Evolutionary conservation across 202 grass and related monocot genomes (phyloP).

Genomic region (Zoysia matrella): DNA sequence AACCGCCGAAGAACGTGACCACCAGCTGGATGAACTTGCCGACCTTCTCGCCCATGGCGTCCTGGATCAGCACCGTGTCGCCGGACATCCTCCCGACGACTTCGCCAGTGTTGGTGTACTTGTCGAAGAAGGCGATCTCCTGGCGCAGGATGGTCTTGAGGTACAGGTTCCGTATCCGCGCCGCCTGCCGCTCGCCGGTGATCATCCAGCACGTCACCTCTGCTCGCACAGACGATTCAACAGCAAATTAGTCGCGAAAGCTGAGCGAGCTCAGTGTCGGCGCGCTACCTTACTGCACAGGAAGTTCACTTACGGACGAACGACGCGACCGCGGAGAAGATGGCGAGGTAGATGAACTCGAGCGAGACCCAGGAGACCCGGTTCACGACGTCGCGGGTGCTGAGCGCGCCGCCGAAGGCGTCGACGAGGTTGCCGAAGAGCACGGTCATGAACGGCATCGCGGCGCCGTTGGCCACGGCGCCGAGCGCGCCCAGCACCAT

Average conservation of each 20-base stretch:
- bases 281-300: no score
- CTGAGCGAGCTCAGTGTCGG: no score
- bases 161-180: constrained; percentile 77
- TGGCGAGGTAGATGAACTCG: constrained; percentile 70
- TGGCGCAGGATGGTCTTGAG: constrained; percentile 74
- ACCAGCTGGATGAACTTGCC: constrained; percentile 79
- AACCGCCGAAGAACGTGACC: constrained; percentile 65
- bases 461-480: constrained; percentile 79
- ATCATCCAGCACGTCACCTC: constrained; percentile 98
- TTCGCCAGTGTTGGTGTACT: constrained; percentile 79
- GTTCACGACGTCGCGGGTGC: constrained; percentile 45
- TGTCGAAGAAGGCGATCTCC: constrained; percentile 93
- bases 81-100: constrained; percentile 91
- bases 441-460: constrained; percentile 87
- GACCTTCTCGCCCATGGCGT: constrained; percentile 99
- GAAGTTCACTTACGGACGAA: constrained; percentile 62
- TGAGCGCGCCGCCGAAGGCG: constrained; percentile 74
- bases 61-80: constrained; percentile 92
- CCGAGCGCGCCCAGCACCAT: constrained; percentile 73
- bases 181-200: constrained; percentile 89
- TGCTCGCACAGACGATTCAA: not conserved
- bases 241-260: no score
- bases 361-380: constrained; percentile 65
- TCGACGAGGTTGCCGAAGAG: constrained; percentile 83
- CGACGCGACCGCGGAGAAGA: constrained; percentile 57